A percentile compares a stretch with the other conserved stretches of the same genome.
These are phyloP conservation scores for Lonicera japonica DNA, from an alignment of 129 eudicot species.

Conservation along the genomic window DNA sequence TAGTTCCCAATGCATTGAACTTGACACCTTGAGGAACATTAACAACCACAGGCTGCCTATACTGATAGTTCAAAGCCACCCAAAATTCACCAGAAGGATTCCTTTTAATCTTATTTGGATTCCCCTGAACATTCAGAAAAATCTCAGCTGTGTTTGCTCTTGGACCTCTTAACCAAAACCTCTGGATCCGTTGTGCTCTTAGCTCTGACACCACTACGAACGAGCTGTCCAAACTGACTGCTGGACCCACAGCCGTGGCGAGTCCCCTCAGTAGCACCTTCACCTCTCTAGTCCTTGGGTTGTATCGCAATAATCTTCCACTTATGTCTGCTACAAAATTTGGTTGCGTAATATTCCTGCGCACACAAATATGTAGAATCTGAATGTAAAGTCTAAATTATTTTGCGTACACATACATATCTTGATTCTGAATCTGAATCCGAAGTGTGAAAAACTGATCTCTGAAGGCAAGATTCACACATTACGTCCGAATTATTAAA, in stretches of 20 bases:
- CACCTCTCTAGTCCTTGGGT: conserved; percentile 14
- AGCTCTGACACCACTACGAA: conserved; percentile 23
- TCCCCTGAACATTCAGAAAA: conserved; percentile 16
- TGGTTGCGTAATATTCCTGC: conserved; percentile 1
- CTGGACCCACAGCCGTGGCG: conserved; percentile 14
- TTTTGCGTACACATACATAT: no score
- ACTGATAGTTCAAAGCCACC: conserved; percentile 16
- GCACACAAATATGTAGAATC: neutral
- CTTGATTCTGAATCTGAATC: no score
- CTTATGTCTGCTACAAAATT: neutral
- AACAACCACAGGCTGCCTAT: neutral
- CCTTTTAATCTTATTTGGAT: conserved; percentile 28
- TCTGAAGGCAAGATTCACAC: neutral
- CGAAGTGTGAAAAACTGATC: no score
- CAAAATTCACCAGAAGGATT: conserved; percentile 24
- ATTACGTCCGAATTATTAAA: no score
- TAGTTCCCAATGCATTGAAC: neutral
- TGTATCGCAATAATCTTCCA: conserved; percentile 27
- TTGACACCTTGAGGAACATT: conserved; percentile 1
- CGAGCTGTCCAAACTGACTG: conserved; percentile 22
- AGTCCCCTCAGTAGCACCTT: conserved; percentile 23
- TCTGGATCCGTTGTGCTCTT: conserved; percentile 8
- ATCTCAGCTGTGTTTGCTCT: conserved; percentile 14
- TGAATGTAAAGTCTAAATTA: neutral
- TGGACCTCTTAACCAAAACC: conserved; percentile 27